phyloP scores from a whole-genome alignment of 371 early-diverging fungal species.

The Catenaria anguillulae region DNA sequence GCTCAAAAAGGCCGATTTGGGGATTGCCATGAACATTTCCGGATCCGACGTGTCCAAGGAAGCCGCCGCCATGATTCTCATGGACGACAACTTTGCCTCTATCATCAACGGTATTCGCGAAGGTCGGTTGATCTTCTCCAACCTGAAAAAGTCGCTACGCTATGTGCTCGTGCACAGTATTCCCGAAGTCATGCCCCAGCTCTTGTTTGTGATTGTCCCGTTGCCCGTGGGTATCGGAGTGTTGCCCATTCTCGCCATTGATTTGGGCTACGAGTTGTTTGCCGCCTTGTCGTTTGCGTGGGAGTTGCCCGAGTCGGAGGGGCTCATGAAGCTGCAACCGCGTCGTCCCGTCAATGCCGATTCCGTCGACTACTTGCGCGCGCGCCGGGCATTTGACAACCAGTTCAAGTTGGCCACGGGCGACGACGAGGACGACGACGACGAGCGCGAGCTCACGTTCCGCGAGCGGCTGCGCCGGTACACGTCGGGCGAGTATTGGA shows the following conservation, averaged over 20 bases:
- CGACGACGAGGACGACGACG: constrained; percentile 17
- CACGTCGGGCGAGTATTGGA: constrained; percentile 10
- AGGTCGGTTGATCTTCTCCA: constrained; percentile 85
- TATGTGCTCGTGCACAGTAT: constrained; percentile 83
- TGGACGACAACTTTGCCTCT: constrained; percentile 89
- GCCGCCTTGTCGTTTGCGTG: constrained; percentile 81
- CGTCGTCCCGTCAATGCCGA: constrained; percentile 69
- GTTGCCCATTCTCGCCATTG: constrained; percentile 73
- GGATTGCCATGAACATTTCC: constrained; percentile 89
- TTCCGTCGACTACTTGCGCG: constrained; percentile 28
- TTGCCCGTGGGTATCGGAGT: constrained; percentile 68
- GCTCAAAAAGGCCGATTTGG: constrained; percentile 87
- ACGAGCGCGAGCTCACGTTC: constrained; percentile 8
- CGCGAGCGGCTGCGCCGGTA: background rate
- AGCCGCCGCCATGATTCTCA: constrained; percentile 89
- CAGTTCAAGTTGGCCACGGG: constrained; percentile 6
- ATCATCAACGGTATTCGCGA: constrained; percentile 78
- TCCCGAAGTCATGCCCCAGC: constrained; percentile 63
- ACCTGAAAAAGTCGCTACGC: constrained; percentile 83
- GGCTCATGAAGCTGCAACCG: constrained; percentile 76
- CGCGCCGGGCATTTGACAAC: constrained; percentile 7
- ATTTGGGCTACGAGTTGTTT: constrained; percentile 84
- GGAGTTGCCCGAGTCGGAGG: constrained; percentile 68
- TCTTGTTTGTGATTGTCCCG: constrained; percentile 71
- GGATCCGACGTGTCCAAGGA: constrained; percentile 95